These are phyloP conservation scores for Leccinum truebloodii DNA, from an alignment of 768 basidiomycete species.

Conservation along the genomic window DNA sequence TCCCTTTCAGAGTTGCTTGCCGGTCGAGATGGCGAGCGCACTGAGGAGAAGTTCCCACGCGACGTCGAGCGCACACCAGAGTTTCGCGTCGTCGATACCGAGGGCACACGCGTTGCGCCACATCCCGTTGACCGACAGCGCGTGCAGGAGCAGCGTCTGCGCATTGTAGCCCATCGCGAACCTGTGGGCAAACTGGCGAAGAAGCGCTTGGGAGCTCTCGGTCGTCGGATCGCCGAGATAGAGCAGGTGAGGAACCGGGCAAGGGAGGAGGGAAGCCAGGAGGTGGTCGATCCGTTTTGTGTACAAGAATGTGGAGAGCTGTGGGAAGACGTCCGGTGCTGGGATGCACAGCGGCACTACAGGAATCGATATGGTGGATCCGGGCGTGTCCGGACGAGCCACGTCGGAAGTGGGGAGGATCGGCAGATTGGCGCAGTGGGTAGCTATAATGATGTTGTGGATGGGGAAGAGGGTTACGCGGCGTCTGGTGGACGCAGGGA, in stretches of 20 bases:
- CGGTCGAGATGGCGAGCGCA: conserved; percentile 38
- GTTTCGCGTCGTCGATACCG: conserved; percentile 47
- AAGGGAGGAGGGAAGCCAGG: conserved; percentile 62
- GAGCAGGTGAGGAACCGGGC: conserved; percentile 27
- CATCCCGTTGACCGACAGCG: conserved; percentile 42
- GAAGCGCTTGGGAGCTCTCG: conserved; percentile 9
- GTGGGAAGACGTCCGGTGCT: conserved; percentile 65
- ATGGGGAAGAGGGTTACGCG: conserved; percentile 38
- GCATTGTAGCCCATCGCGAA: conserved; percentile 18
- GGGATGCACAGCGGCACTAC: conserved; percentile 72
- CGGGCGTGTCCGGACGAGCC: conserved; percentile 9
- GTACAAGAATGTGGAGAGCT: conserved; percentile 70
- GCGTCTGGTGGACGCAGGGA: conserved; percentile 26
- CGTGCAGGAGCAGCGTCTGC: conserved; percentile 37
- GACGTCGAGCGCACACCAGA: conserved; percentile 50
- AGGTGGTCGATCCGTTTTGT: conserved; percentile 60
- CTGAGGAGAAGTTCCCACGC: conserved; percentile 50
- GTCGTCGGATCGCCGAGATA: conserved; percentile 27
- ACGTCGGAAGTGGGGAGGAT: conserved; percentile 20
- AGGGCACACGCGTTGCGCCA: conserved; percentile 54
- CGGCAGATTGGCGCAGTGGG: conserved; percentile 33
- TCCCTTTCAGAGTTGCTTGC: conserved; percentile 19
- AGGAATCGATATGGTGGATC: conserved; percentile 44
- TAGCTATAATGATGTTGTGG: conserved; percentile 38
- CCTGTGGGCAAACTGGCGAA: conserved; percentile 19